phyloP scores from a whole-genome alignment of 1,284 basidiomycete species.

The Puccinia brachypodii region DNA sequence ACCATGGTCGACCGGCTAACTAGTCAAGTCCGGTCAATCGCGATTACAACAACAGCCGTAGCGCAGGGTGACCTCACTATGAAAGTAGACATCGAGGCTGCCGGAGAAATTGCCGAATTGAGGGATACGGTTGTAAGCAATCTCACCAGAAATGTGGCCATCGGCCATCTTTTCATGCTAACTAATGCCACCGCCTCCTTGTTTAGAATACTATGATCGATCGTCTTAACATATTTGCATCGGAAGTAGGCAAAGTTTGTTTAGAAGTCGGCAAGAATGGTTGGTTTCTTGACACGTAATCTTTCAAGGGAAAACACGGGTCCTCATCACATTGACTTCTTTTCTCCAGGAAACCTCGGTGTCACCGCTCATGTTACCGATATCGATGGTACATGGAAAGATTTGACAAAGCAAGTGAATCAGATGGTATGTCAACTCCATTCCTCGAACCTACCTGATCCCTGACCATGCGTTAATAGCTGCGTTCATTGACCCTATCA shows the following conservation, averaged over 20 bases:
- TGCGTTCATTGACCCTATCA: too few relatives aligned
- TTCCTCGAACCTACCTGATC: too few relatives aligned
- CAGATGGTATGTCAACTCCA: too few relatives aligned
- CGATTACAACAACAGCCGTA: constrained; percentile 91
- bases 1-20: constrained; percentile 70
- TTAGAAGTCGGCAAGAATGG: constrained; percentile 94
- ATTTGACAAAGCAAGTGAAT: constrained; percentile 78
- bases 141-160: constrained; percentile 21
- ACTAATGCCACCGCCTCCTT: constrained; percentile 13
- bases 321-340: background rate
- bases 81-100: constrained; percentile 88
- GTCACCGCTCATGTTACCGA: constrained; percentile 97
- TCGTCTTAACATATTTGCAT: constrained; percentile 87
- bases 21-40: constrained; percentile 90
- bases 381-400: constrained; percentile 97
- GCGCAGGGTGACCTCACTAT: constrained; percentile 89
- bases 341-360: constrained; percentile 69
- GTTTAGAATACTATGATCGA: constrained; percentile 77
- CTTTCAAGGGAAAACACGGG: too few relatives aligned
- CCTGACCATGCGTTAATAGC: too few relatives aligned
- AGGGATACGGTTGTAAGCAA: constrained; percentile 66
- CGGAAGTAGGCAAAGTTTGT: constrained; percentile 92
- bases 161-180: background rate
- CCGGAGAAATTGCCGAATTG: constrained; percentile 90
- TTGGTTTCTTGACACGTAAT: background rate